Base-by-base conservation (phyloP, 768 basidiomycete species). In the Sporobolomyces roseus region DNA sequence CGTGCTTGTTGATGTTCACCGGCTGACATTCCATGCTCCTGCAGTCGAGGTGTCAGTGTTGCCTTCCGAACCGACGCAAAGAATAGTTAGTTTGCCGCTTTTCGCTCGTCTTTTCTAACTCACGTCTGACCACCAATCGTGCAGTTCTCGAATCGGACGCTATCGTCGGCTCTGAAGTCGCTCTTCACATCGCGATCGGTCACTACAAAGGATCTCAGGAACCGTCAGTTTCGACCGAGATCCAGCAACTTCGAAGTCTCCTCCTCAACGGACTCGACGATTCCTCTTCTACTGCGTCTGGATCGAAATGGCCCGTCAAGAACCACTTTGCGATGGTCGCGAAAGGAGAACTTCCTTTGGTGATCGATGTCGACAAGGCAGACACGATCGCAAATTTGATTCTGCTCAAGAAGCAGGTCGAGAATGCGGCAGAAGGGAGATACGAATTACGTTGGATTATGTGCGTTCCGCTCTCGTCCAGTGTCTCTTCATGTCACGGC, bases 211-310 rank as follows among this genome's bases (percentile, higher is more conserved):
- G 79, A 10, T 75, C 77, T 5, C 76, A 72, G 4, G 77, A 77
- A 50, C 80, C 82, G 0, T 88, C 89, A 67, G 82, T 91, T 35
- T 91, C 91, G 78, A 88, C 87, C n/a, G 86, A 91, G 72, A 86
- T 94, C 68, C 87, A 87, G 19, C 81, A 85, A 6, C 79, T 96
- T 51, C 83, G 91, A 2, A 80, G 83, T 12, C 79, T 91, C 45
- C 80, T 94, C 12, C 79, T 87, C 29, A 4, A 35, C 21, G 48
- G 23, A 1, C n/a, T 33, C 48, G 2, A 27, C 36, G 32, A 25
- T 8, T 45, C 54, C 6, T 46, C 21, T 23, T 13, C 21, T 46
- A 13, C 45, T 41, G 9, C 38, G 9, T 41, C 38, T 41, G 9
- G n/a, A n/a, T n/a, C n/a, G n/a, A n/a, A n/a, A n/a, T n/a, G n/a